Evolutionary conservation across 2,329 filamentous ascomycete species (phyloP).

Genomic region (Teratosphaeria epicoccoides): DNA sequence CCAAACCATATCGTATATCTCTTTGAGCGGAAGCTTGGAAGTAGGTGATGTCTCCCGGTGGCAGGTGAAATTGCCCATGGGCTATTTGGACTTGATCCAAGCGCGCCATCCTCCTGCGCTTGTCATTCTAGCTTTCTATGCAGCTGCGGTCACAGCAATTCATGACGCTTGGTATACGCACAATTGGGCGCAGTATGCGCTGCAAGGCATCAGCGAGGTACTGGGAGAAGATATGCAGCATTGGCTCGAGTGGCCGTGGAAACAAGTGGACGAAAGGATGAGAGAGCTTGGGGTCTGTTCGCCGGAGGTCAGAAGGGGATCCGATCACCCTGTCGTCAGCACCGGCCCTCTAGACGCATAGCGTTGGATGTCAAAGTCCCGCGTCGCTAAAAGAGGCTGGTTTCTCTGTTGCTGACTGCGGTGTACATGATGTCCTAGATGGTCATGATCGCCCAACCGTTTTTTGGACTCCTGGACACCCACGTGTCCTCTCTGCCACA

Average conservation of each 20-base stretch:
- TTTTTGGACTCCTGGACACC: too few relatives aligned
- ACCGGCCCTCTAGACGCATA: too few relatives aligned
- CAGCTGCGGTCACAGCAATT: slow-evolving; percentile 9
- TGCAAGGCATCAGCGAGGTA: slow-evolving; percentile 12
- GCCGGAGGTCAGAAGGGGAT: too few relatives aligned
- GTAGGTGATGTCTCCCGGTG: neutral
- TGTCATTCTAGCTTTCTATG: slow-evolving; percentile 16
- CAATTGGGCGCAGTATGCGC: slow-evolving; percentile 12
- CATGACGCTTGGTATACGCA: slow-evolving; percentile 11
- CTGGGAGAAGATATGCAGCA: slow-evolving; percentile 9
- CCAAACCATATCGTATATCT: neutral
- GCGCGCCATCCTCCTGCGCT: slow-evolving; percentile 11
- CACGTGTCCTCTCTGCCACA: too few relatives aligned
- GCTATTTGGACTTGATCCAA: slow-evolving; percentile 10
- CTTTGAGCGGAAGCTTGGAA: neutral
- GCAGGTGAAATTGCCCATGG: neutral
- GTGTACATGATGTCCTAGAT: too few relatives aligned
- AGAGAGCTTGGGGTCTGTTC: too few relatives aligned
- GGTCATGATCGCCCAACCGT: too few relatives aligned
- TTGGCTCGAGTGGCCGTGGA: slow-evolving; percentile 17
- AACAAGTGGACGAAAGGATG: too few relatives aligned
- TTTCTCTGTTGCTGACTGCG: too few relatives aligned
- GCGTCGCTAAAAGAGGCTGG: too few relatives aligned
- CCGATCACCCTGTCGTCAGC: too few relatives aligned
- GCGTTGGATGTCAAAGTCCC: too few relatives aligned